phyloP scores from a whole-genome alignment of 129 eudicot species.

The Kitagawia praeruptora region DNA sequence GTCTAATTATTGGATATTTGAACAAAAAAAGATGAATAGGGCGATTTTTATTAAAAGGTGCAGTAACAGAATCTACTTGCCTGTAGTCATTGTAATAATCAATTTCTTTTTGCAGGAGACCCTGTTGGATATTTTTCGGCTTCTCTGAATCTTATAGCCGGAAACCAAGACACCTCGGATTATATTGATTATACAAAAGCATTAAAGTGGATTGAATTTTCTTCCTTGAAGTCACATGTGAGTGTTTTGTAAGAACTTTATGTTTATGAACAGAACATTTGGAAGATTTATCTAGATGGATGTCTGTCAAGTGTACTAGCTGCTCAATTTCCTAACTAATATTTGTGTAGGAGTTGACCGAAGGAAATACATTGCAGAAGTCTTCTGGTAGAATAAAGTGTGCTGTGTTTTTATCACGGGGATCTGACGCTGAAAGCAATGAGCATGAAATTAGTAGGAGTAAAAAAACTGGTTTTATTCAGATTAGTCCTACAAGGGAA shows the following conservation, averaged over 20 bases:
- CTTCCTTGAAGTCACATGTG: conserved; percentile 55
- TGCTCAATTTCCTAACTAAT: conserved; percentile 9
- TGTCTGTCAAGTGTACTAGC: background rate
- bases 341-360: conserved; percentile 31
- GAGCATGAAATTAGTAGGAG: conserved; percentile 25
- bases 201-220: conserved; percentile 60
- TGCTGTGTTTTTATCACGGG: conserved; percentile 51
- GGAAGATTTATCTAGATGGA: background rate
- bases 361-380: conserved; percentile 15
- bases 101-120: conserved; percentile 36
- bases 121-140: conserved; percentile 68
- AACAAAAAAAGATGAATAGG: background rate
- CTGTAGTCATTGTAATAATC: background rate
- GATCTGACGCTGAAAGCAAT: conserved; percentile 27
- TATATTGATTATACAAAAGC: conserved; percentile 14
- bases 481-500: conserved; percentile 76
- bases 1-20: background rate
- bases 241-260: conserved; percentile 13
- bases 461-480: conserved; percentile 52
- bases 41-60: background rate
- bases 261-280: background rate
- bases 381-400: conserved; percentile 53
- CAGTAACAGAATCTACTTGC: background rate
- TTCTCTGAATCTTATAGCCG: conserved; percentile 45
- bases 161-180: conserved; percentile 25